Evolutionary conservation across 768 basidiomycete genomes (phyloP), one percentile per base, ranked within the genome.

Genomic region (Trametes punicea): DNA sequence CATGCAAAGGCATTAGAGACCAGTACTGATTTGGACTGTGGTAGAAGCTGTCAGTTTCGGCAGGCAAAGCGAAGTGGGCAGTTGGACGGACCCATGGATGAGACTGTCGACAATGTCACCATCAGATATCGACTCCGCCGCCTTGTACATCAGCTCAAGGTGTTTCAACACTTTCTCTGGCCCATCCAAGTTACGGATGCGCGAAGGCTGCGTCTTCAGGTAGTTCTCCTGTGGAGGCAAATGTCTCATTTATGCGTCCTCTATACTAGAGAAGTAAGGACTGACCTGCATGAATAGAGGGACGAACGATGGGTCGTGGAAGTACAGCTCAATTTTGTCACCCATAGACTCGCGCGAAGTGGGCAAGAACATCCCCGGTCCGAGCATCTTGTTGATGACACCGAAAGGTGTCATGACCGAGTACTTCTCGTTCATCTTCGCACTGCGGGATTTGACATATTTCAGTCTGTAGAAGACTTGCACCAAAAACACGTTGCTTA

Each of bases 271-370:
- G 16, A 18, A 10, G 9, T 6, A 18, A 41, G n/a, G n/a, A 60
- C 70, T n/a, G 40, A 92, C 93, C 79, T 97, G 93, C 42, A 98
- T 89, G 70, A 99, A 98, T 29, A 99, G 72, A 0, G 97, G 97
- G 45, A 98, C 82, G 63, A 98, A 93, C 1, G 88, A 84, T 67
- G 93, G 90, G 65, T 99, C 97, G 56, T 97, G 93, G 73, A 98
- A 99, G 71, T 98, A 99, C 57, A 91, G 70, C 50, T 98, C 96
- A 76, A 96, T 90, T 75, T 98, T 98, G 61, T 98, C 93, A 27
- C 81, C 83, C 2, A 98, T 75, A 0, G 90, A 85, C 69, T 93
- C 85, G 47, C 88, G 81, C 25, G 87, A 81, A 0, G 90, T 96
- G 31, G 77, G 66, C 2, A 91, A 90, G 71, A 97, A 98, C 60